Percentiles rank a stretch among this genome's conserved stretches.
Evolutionary conservation across 2,329 filamentous ascomycete genomes (phyloP).

Genomic region (Aspergillus tanneri): DNA sequence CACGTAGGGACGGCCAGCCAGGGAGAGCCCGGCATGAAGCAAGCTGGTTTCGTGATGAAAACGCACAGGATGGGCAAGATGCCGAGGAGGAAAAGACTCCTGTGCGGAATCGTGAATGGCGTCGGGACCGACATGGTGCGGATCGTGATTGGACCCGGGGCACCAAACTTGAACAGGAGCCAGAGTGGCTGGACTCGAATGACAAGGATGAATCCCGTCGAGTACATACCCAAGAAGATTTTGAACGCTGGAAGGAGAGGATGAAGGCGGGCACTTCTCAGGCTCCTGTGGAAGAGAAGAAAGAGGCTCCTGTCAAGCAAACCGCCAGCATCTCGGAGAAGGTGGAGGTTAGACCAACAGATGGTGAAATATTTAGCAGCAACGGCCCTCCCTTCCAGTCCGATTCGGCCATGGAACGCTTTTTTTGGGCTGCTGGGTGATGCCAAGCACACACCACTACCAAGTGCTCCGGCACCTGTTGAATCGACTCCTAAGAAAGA

Average conservation of each 20-base stretch:
- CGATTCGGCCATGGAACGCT: slow-evolving; percentile 71
- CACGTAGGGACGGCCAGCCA: slow-evolving; percentile 60
- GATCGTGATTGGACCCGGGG: slow-evolving; percentile 57
- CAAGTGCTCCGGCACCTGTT: slow-evolving; percentile 39
- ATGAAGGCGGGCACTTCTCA: slow-evolving; percentile 68
- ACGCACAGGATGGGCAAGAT: slow-evolving; percentile 37
- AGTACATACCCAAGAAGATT: slow-evolving; percentile 81
- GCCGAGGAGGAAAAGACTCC: slow-evolving; percentile 45
- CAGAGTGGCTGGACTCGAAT: slow-evolving; percentile 84
- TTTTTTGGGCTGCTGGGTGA: slow-evolving; percentile 66
- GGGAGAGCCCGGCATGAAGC: slow-evolving; percentile 66
- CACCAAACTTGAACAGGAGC: slow-evolving; percentile 69
- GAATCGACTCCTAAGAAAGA: slow-evolving; percentile 45
- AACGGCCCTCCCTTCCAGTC: slow-evolving; percentile 61
- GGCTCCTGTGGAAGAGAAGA: slow-evolving; percentile 45
- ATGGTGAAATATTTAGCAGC: slow-evolving; percentile 54
- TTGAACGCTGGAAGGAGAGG: slow-evolving; percentile 88
- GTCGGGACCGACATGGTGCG: slow-evolving; percentile 45
- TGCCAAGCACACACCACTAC: slow-evolving; percentile 43
- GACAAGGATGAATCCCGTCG: slow-evolving; percentile 65
- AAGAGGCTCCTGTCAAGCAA: slow-evolving; percentile 34
- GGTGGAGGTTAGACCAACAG: slow-evolving; percentile 41
- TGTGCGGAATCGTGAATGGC: slow-evolving; percentile 66
- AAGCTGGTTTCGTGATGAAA: slow-evolving; percentile 70
- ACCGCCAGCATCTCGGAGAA: slow-evolving; percentile 28